Evolutionary conservation across 129 eudicot genomes (phyloP).

Genomic region (Arctium minus): DNA sequence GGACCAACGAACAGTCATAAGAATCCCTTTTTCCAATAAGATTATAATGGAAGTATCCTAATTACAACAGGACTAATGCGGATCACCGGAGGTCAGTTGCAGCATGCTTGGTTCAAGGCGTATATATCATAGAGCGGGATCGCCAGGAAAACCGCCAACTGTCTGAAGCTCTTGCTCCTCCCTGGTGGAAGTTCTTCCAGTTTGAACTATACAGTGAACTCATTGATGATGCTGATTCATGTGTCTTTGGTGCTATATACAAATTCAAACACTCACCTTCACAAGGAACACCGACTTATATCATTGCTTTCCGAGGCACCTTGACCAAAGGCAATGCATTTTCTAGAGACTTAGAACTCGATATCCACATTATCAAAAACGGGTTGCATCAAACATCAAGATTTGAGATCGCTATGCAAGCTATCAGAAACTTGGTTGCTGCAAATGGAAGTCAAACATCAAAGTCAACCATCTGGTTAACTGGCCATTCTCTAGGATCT

Average conservation of each 20-base stretch:
- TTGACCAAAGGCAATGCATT: constrained; percentile 65
- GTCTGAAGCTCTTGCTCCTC: constrained; percentile 67
- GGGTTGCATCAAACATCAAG: constrained; percentile 81
- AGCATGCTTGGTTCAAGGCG: constrained; percentile 83
- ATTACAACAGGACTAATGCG: constrained; percentile 53
- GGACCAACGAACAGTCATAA: background rate
- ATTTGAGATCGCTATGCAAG: constrained; percentile 60
- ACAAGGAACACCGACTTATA: constrained; percentile 39
- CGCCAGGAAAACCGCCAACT: constrained; percentile 73
- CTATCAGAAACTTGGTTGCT: constrained; percentile 58
- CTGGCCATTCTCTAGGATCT: constrained; percentile 93
- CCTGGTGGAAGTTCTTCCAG: constrained; percentile 80
- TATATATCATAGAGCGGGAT: constrained; percentile 73
- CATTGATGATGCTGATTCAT: constrained; percentile 69
- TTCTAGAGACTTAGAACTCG: constrained; percentile 65
- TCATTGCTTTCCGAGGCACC: constrained; percentile 87
- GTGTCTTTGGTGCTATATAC: constrained; percentile 76
- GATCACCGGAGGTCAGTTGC: constrained; percentile 77
- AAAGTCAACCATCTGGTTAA: constrained; percentile 63
- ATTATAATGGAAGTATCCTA: background rate
- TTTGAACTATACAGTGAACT: constrained; percentile 55
- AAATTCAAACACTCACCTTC: constrained; percentile 44
- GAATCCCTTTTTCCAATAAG: background rate
- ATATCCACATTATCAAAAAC: constrained; percentile 63
- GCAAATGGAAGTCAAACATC: constrained; percentile 32